Conservation (phyloP, 345 rosid species). For the Rhodomyrtus tomentosa region DNA sequence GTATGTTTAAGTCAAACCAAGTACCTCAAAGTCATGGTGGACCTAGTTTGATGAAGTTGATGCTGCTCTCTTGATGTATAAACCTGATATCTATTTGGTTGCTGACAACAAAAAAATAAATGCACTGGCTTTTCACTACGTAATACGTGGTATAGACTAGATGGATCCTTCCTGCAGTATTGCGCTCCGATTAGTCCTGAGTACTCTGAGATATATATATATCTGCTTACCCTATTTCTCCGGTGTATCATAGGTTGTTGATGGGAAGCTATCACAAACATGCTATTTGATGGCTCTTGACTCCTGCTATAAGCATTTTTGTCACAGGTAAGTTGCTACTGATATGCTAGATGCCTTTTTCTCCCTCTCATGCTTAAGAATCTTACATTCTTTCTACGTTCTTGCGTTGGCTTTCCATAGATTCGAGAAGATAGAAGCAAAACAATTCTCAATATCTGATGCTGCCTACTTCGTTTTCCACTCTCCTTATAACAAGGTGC, state of each 20-base stretch:
- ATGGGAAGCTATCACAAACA: slow-evolving; percentile 94
- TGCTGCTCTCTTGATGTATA: background rate
- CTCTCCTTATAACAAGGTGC: slow-evolving; percentile 96
- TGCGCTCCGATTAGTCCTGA: background rate
- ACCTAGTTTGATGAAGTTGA: background rate
- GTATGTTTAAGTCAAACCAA: background rate
- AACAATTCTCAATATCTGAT: slow-evolving; percentile 66
- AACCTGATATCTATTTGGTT: background rate
- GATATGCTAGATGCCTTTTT: background rate
- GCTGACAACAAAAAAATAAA: background rate
- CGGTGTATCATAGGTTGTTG: slow-evolving; percentile 58
- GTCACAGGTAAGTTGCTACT: slow-evolving; percentile 51
- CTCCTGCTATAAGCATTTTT: slow-evolving; percentile 67
- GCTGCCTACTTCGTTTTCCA: slow-evolving; percentile 79
- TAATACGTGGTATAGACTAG: background rate
- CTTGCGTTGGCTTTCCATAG: slow-evolving; percentile 20
- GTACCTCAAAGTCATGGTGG: background rate
- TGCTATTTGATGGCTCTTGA: slow-evolving; percentile 98
- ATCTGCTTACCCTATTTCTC: background rate
- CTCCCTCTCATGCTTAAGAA: background rate
- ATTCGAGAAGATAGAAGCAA: slow-evolving; percentile 73
- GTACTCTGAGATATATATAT: background rate
- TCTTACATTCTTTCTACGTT: background rate
- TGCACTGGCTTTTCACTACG: background rate
- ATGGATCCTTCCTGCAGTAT: background rate